These are phyloP conservation scores for Fusarium graminum DNA, from an alignment of 2,329 filamentous ascomycete genomes.

Conservation along the genomic window DNA sequence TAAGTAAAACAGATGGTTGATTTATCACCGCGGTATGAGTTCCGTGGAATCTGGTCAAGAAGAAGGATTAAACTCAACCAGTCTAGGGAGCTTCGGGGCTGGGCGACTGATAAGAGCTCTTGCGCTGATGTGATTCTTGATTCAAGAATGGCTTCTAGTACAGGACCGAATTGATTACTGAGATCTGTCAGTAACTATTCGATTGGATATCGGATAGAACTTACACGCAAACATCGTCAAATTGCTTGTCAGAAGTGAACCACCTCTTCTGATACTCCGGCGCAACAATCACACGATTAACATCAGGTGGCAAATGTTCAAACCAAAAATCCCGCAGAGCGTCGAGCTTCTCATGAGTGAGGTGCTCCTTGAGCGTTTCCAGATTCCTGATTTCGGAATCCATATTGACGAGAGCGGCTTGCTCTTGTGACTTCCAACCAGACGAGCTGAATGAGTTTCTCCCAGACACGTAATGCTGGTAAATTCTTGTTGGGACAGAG, in stretches of 20 bases:
- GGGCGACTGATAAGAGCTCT: slow-evolving; percentile 49
- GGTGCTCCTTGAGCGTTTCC: slow-evolving; percentile 28
- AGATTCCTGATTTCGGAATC: slow-evolving; percentile 4
- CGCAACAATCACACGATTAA: slow-evolving; percentile 48
- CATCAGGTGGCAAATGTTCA: slow-evolving; percentile 50
- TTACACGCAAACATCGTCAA: slow-evolving; percentile 55
- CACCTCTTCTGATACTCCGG: slow-evolving; percentile 50
- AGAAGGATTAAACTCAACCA: slow-evolving; percentile 67
- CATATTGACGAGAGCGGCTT: slow-evolving; percentile 7
- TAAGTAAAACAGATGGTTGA: slow-evolving; percentile 61
- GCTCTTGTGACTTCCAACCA: not conserved
- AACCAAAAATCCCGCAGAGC: slow-evolving; percentile 57
- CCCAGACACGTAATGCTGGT: slow-evolving; percentile 2
- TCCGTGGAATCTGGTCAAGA: slow-evolving; percentile 73
- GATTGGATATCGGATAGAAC: slow-evolving; percentile 1
- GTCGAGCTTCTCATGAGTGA: slow-evolving; percentile 51
- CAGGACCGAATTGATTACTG: slow-evolving; percentile 52
- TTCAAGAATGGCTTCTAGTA: slow-evolving; percentile 52
- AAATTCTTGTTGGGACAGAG: slow-evolving; percentile 11
- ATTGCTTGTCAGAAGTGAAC: slow-evolving; percentile 53
- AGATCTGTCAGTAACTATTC: not conserved
- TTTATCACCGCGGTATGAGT: slow-evolving; percentile 67
- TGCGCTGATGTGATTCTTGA: slow-evolving; percentile 47
- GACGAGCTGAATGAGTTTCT: slow-evolving; percentile 15
- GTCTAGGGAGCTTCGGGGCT: slow-evolving; percentile 50